A percentile compares a stretch with the other conserved stretches of the same genome.
Conservation (phyloP, 352 stramenopile species). For the Phytophthora crassamura region DNA sequence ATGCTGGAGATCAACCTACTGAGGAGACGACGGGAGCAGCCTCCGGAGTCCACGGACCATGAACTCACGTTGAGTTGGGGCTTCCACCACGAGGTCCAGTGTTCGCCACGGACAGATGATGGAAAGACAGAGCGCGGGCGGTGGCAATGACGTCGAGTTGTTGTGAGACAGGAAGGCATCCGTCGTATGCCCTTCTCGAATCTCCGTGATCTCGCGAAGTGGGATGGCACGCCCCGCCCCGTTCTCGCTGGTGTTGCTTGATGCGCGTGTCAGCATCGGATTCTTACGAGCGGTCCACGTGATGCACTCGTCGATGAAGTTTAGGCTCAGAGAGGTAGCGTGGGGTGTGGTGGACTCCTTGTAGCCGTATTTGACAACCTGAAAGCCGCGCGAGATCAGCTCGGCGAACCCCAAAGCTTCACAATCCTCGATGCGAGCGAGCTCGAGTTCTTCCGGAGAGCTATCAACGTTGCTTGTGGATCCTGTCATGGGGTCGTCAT, state of each 20-base stretch:
- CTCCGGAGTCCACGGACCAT: slow-evolving; percentile 54
- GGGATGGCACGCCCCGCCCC: slow-evolving; percentile 37
- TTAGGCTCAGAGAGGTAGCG: slow-evolving; percentile 48
- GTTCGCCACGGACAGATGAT: slow-evolving; percentile 69
- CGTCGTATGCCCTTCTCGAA: slow-evolving; percentile 59
- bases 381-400: slow-evolving; percentile 63
- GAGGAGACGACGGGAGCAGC: slow-evolving; percentile 28
- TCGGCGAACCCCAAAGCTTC: slow-evolving; percentile 69
- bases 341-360: slow-evolving; percentile 54
- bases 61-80: slow-evolving; percentile 58
- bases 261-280: slow-evolving; percentile 1
- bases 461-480: not conserved
- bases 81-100: slow-evolving; percentile 65
- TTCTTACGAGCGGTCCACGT: slow-evolving; percentile 58
- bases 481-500: slow-evolving; percentile 10
- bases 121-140: slow-evolving; percentile 58
- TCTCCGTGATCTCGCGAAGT: slow-evolving; percentile 59
- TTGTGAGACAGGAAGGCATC: slow-evolving; percentile 52
- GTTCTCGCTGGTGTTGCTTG: slow-evolving; percentile 16
- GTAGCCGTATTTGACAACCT: slow-evolving; percentile 68
- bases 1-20: slow-evolving; percentile 14
- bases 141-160: slow-evolving; percentile 28
- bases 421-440: slow-evolving; percentile 57
- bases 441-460: slow-evolving; percentile 19
- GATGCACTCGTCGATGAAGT: slow-evolving; percentile 62